A percentile compares a stretch with the other conserved stretches of the same genome.
These are phyloP conservation scores for Ceratocystis cubensis DNA, from an alignment of 2,329 filamentous ascomycete species.

Conservation along the genomic window DNA sequence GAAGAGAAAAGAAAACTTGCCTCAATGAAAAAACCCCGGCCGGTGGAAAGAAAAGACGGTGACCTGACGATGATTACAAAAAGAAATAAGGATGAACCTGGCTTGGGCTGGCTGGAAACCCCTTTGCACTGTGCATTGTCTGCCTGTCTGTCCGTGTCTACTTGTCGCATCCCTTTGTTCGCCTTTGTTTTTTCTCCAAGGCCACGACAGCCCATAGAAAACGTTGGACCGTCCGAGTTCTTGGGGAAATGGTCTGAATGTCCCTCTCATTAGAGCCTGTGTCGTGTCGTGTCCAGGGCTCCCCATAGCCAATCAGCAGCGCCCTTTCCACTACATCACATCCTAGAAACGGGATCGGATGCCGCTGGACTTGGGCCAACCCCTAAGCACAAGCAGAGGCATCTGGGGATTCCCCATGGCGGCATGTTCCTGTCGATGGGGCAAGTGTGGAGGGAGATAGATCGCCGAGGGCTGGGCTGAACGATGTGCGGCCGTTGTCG, in stretches of 20 bases:
- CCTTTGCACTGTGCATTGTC: constrained; percentile 1
- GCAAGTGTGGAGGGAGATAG: not conserved
- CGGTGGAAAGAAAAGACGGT: not conserved
- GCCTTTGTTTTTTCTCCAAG: not conserved
- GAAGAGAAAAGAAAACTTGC: not conserved
- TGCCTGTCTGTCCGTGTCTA: not conserved
- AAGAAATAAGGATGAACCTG: not conserved
- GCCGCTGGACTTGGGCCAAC: not conserved
- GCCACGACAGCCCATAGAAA: not conserved
- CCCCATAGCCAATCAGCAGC: not conserved
- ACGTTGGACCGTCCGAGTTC: not conserved
- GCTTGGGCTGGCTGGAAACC: not conserved
- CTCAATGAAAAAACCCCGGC: not conserved
- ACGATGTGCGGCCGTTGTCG: not conserved
- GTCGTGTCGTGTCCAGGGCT: not conserved
- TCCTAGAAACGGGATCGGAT: not conserved
- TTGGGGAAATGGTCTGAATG: not conserved
- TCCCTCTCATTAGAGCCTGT: not conserved
- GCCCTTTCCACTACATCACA: not conserved
- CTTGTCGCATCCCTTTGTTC: not conserved
- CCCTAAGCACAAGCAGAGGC: too few species aligned
- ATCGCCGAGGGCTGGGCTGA: not conserved
- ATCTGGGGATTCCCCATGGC: not conserved
- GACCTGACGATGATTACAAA: not conserved
- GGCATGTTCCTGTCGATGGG: not conserved